These are phyloP conservation scores for Tolypocladium amazonense DNA, from an alignment of 2,329 filamentous ascomycete species.

Conservation along the genomic window DNA sequence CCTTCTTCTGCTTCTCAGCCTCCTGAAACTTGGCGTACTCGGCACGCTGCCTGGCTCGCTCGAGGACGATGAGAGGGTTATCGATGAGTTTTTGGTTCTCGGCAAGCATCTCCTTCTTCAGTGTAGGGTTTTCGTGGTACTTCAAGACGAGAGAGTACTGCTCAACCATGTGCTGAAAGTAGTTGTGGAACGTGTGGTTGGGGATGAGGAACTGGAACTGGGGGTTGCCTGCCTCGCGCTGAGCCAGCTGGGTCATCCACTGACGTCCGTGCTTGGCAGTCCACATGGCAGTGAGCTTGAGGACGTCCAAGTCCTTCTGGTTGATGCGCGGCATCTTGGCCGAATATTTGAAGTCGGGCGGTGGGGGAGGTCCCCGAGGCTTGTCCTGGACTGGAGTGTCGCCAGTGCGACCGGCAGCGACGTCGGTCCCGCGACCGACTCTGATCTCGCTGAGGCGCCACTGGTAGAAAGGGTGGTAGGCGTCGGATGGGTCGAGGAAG, in stretches of 20 bases:
- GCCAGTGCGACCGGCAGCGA: constrained; percentile 64
- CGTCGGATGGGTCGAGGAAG: constrained; percentile 70
- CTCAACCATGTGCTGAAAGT: constrained; percentile 84
- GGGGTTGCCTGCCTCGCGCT: constrained; percentile 79
- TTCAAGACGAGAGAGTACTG: constrained; percentile 79
- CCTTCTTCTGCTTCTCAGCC: constrained; percentile 75
- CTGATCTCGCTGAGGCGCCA: constrained; percentile 85
- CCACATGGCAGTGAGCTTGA: constrained; percentile 75
- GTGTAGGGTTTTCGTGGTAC: constrained; percentile 54
- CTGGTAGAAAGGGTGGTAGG: constrained; percentile 79
- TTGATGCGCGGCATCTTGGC: constrained; percentile 96
- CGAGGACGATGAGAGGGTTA: constrained; percentile 71
- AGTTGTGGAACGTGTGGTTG: constrained; percentile 93
- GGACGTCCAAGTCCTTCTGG: constrained; percentile 74
- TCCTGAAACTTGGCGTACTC: constrained; percentile 82
- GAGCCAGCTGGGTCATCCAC: constrained; percentile 83
- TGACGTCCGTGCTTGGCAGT: constrained; percentile 86
- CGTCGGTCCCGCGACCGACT: constrained; percentile 68
- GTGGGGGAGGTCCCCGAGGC: constrained; percentile 73
- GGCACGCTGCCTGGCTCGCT: constrained; percentile 72
- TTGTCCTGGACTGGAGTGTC: constrained; percentile 50
- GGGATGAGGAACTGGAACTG: constrained; percentile 95
- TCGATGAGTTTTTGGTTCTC: constrained; percentile 65
- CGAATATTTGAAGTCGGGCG: constrained; percentile 83
- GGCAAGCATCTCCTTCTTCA: constrained; percentile 60